These are phyloP conservation scores for Lentinus polychrous DNA, from an alignment of 1,284 basidiomycete species.

Conservation along the genomic window DNA sequence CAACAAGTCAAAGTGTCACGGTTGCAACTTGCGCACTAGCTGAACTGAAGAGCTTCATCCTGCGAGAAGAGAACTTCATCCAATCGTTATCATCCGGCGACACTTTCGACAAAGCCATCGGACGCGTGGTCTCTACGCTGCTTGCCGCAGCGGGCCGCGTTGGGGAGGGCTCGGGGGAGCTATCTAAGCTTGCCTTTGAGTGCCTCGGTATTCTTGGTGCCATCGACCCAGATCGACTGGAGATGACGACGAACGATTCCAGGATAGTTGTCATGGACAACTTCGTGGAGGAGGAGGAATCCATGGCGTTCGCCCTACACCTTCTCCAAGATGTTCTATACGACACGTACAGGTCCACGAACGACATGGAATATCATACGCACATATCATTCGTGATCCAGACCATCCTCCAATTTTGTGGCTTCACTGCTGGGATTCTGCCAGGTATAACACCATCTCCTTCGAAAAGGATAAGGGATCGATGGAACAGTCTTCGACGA, in stretches of 20 bases:
- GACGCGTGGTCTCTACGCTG: constrained; percentile 64
- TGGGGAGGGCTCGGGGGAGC: constrained; percentile 63
- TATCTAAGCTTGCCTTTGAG: constrained; percentile 75
- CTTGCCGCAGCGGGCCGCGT: constrained; percentile 73
- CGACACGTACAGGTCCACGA: constrained; percentile 88
- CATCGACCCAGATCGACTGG: constrained; percentile 91
- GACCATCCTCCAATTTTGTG: constrained; percentile 85
- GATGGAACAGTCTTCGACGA: constrained; percentile 79
- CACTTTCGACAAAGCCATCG: constrained; percentile 76
- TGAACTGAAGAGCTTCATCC: constrained; percentile 71
- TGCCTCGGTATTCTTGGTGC: constrained; percentile 95
- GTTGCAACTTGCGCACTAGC: constrained; percentile 73
- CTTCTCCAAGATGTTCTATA: constrained; percentile 86
- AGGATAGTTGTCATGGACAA: constrained; percentile 77
- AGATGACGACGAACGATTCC: constrained; percentile 54
- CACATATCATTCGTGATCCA: constrained; percentile 92
- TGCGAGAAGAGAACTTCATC: constrained; percentile 46
- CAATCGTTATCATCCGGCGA: constrained; percentile 71
- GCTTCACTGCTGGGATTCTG: constrained; percentile 69
- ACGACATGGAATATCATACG: constrained; percentile 89
- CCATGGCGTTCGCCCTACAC: constrained; percentile 77
- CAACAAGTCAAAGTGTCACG: constrained; percentile 76
- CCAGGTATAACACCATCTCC: constrained; percentile 45
- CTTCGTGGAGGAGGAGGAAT: constrained; percentile 79
- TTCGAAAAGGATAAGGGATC: constrained; percentile 56